Conservation (phyloP, 2,329 filamentous ascomycete genomes). For the Westerdykella aurantiaca region DNA sequence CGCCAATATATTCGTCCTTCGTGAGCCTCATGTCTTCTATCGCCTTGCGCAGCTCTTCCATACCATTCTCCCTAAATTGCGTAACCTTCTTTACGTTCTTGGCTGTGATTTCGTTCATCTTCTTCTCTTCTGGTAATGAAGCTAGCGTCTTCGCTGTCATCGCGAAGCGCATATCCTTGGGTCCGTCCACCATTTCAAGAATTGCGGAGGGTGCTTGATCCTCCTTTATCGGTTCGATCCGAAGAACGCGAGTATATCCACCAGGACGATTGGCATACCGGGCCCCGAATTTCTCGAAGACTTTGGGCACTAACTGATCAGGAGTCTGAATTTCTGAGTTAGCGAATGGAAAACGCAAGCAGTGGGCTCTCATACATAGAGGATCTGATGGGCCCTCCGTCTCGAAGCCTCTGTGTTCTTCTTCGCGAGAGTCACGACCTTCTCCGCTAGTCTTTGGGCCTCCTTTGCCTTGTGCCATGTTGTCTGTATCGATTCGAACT, state of each 20-base stretch:
- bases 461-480: slow-evolving; percentile 98
- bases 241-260: slow-evolving; percentile 90
- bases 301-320: slow-evolving; percentile 68
- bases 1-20: slow-evolving; percentile 20
- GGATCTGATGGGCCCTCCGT: slow-evolving; percentile 68
- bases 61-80: slow-evolving; percentile 61
- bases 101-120: slow-evolving; percentile 64
- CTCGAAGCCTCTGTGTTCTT: slow-evolving; percentile 79
- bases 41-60: slow-evolving; percentile 60
- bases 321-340: slow-evolving; percentile 52
- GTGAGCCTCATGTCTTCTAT: slow-evolving; percentile 39
- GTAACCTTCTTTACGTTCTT: slow-evolving; percentile 82
- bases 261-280: slow-evolving; percentile 76
- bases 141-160: slow-evolving; percentile 85
- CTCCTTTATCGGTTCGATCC: slow-evolving; percentile 79
- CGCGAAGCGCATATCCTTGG: slow-evolving; percentile 88
- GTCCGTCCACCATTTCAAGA: slow-evolving; percentile 90
- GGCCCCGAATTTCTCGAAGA: slow-evolving; percentile 75
- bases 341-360: neutral
- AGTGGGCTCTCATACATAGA: slow-evolving; percentile 62
- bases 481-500: slow-evolving; percentile 88
- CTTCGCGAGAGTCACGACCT: slow-evolving; percentile 90
- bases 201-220: slow-evolving; percentile 89
- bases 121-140: slow-evolving; percentile 49
- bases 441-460: slow-evolving; percentile 79